Evolutionary conservation across 768 basidiomycete genomes (phyloP).

Genomic region (Collybia sordida): DNA sequence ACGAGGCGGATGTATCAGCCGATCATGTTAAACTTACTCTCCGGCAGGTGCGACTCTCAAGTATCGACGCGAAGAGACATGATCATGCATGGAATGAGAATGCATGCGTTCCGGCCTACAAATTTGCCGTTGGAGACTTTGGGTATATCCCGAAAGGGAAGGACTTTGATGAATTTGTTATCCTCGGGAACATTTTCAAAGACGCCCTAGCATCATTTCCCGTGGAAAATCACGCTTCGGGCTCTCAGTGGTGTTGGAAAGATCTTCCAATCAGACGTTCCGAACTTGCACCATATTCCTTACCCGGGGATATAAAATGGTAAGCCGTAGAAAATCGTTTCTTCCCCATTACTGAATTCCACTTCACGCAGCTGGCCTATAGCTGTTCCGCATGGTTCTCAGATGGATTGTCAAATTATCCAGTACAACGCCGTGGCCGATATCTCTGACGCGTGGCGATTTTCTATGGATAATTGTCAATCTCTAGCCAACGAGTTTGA

Average conservation of each 20-base stretch:
- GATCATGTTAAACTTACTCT: constrained; percentile 23
- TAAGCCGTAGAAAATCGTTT: constrained; percentile 9
- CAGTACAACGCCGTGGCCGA: constrained; percentile 25
- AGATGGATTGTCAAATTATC: constrained; percentile 36
- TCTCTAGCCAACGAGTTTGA: constrained; percentile 26
- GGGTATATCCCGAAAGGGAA: constrained; percentile 38
- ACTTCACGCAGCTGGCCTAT: constrained; percentile 39
- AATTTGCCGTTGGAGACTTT: constrained; percentile 42
- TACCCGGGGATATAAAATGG: constrained; percentile 32
- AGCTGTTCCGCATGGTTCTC: constrained; percentile 32
- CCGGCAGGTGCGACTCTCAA: constrained; percentile 36
- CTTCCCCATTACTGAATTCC: neutral
- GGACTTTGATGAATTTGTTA: constrained; percentile 36
- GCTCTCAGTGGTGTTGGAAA: constrained; percentile 39
- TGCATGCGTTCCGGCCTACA: constrained; percentile 34
- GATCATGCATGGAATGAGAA: constrained; percentile 41
- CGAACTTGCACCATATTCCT: constrained; percentile 31
- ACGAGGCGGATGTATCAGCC: constrained; percentile 20
- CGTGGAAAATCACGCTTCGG: constrained; percentile 20
- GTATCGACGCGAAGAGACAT: constrained; percentile 31
- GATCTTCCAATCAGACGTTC: constrained; percentile 24
- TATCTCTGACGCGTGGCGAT: constrained; percentile 37
- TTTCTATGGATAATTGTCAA: constrained; percentile 30
- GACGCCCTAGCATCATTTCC: constrained; percentile 23
- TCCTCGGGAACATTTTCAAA: constrained; percentile 36